phyloP scores from a whole-genome alignment of 192 early-diverging fungal genomes.

The Rhizoclosmatium sp. region DNA sequence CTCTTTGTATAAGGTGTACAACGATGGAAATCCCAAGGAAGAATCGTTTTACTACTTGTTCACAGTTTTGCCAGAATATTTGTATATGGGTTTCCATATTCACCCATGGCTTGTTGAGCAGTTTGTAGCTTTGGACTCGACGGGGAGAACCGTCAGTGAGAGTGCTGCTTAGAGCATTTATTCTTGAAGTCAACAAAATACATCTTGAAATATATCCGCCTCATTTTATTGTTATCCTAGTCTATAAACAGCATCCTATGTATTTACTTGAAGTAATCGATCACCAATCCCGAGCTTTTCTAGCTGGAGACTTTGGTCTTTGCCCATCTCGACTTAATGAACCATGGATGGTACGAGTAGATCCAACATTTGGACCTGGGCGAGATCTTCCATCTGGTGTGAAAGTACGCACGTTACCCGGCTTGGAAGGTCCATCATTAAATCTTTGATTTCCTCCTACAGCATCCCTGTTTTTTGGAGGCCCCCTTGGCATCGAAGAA shows the following conservation, averaged over 20 bases:
- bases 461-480: background rate
- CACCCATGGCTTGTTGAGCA: background rate
- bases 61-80: conserved; percentile 3
- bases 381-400: background rate
- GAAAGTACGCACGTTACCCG: background rate
- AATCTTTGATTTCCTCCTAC: background rate
- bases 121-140: background rate
- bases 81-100: conserved; percentile 2
- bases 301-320: too few species aligned
- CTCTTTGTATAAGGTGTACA: conserved; percentile 5
- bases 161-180: too few species aligned
- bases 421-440: background rate
- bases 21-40: background rate
- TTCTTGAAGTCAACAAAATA: too few species aligned
- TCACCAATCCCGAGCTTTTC: too few species aligned
- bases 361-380: background rate
- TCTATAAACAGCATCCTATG: too few species aligned
- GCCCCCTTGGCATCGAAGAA: background rate
- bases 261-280: too few species aligned
- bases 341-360: too few species aligned
- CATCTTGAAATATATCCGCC: too few species aligned
- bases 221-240: too few species aligned
- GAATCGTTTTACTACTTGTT: background rate
- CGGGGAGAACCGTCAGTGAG: too few species aligned
- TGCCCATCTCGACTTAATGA: too few species aligned